Percentiles rank a stretch among this genome's conserved stretches.
These are phyloP conservation scores for Coniferiporia sulphurascens DNA, from an alignment of 1,284 basidiomycete species.

Conservation along the genomic window DNA sequence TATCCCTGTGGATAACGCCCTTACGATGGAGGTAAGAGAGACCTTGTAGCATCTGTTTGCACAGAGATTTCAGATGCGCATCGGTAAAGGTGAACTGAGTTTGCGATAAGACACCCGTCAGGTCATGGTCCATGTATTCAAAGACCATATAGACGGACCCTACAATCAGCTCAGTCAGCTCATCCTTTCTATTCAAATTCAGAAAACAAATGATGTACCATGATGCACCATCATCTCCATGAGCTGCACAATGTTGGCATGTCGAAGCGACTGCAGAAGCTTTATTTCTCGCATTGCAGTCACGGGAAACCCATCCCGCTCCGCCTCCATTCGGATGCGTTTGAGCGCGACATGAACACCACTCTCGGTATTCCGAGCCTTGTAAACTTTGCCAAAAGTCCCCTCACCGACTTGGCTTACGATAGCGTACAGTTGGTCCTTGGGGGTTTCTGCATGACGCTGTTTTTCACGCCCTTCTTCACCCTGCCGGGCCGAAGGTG, in stretches of 20 bases:
- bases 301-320: constrained; percentile 97
- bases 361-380: constrained; percentile 80
- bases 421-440: constrained; percentile 76
- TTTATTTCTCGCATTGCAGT: constrained; percentile 99
- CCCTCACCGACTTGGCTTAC: constrained; percentile 96
- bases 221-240: constrained; percentile 99
- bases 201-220: constrained; percentile 46
- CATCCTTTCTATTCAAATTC: constrained; percentile 10
- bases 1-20: constrained; percentile 94
- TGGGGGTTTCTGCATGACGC: constrained; percentile 22
- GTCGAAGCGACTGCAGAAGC: constrained; percentile 85
- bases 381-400: constrained; percentile 99
- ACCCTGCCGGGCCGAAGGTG: not conserved
- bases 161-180: constrained; percentile 30
- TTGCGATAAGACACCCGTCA: constrained; percentile 93
- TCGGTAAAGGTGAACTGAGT: constrained; percentile 79
- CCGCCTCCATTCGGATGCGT: constrained; percentile 96
- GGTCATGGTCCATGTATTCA: constrained; percentile 99
- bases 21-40: constrained; percentile 93
- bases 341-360: constrained; percentile 87
- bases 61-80: constrained; percentile 93
- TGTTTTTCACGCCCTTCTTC: constrained; percentile 1
- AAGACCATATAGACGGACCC: constrained; percentile 99
- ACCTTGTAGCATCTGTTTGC: constrained; percentile 90
- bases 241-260: constrained; percentile 85